These are phyloP conservation scores for Tylopilus subfusipes DNA, from an alignment of 768 basidiomycete species.

Conservation along the genomic window DNA sequence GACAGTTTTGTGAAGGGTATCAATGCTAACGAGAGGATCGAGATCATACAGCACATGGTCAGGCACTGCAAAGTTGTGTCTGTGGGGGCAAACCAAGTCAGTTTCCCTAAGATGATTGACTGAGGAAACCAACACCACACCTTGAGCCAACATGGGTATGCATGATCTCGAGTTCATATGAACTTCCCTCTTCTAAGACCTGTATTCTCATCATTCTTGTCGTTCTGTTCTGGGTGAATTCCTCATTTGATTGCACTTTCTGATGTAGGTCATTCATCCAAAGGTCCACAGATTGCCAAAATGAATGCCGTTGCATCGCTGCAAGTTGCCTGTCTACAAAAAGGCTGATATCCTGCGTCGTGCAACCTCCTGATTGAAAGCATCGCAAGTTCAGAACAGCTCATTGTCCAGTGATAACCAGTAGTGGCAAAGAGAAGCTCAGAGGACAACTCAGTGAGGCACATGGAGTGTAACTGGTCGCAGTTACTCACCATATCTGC, in stretches of 20 bases:
- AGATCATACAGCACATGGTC: no score
- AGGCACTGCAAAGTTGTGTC: no score
- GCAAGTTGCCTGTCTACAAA: background rate
- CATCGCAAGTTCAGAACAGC: background rate
- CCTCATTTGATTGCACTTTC: background rate
- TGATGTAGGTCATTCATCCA: conserved; percentile 1
- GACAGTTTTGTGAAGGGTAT: no score
- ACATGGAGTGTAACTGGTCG: background rate
- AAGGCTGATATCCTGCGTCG: background rate
- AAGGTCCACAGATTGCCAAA: background rate
- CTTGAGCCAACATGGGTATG: background rate
- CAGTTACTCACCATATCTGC: background rate
- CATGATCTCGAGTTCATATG: background rate
- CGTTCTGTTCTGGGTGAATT: background rate
- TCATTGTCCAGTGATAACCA: conserved; percentile 17
- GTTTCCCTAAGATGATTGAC: no score
- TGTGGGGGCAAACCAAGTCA: no score
- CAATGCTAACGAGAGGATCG: no score
- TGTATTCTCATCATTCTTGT: background rate
- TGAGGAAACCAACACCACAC: background rate
- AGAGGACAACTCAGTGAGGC: no score
- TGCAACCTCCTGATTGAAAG: background rate
- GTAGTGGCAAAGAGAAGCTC: conserved; percentile 10
- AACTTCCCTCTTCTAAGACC: background rate
- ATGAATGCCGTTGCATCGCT: background rate